Percentiles rank a stretch among this genome's conserved stretches.
Conservation (phyloP, 768 basidiomycete genomes). For the Sarcodon aspratus region DNA sequence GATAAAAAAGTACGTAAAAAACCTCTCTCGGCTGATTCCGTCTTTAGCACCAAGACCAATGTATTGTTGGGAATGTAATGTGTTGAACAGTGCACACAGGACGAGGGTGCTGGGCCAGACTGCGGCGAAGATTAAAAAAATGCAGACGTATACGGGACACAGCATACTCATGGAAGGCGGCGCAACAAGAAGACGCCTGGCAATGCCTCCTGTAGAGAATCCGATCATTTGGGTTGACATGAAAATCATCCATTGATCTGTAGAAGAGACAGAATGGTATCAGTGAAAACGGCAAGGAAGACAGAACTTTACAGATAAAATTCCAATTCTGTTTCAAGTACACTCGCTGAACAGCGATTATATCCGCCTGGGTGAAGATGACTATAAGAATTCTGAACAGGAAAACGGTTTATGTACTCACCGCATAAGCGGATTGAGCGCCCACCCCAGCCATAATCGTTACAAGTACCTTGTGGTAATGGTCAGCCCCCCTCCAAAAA, state of each 20-base stretch:
- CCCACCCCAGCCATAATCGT: conserved; percentile 64
- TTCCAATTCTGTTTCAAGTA: conserved; percentile 56
- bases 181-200: conserved; percentile 24
- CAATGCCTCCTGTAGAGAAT: conserved; percentile 21
- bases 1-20: conserved; percentile 43
- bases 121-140: conserved; percentile 9
- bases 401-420: conserved; percentile 9
- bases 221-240: conserved; percentile 18
- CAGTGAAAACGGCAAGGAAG: neutral
- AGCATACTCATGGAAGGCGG: conserved; percentile 18
- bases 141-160: neutral
- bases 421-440: conserved; percentile 50
- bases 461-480: conserved; percentile 35
- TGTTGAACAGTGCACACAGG: conserved; percentile 62
- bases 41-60: conserved; percentile 42
- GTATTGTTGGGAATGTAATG: conserved; percentile 52
- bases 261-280: neutral
- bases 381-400: too few species aligned
- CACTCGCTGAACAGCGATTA: conserved; percentile 66
- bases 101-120: conserved; percentile 72
- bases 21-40: conserved; percentile 46
- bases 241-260: conserved; percentile 18
- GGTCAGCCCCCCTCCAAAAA: neutral
- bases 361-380: conserved; percentile 34
- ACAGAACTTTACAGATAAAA: conserved; percentile 38